These are phyloP conservation scores for Ceratocystis smalleyi DNA, from an alignment of 2,329 filamentous ascomycete species.

Conservation along the genomic window DNA sequence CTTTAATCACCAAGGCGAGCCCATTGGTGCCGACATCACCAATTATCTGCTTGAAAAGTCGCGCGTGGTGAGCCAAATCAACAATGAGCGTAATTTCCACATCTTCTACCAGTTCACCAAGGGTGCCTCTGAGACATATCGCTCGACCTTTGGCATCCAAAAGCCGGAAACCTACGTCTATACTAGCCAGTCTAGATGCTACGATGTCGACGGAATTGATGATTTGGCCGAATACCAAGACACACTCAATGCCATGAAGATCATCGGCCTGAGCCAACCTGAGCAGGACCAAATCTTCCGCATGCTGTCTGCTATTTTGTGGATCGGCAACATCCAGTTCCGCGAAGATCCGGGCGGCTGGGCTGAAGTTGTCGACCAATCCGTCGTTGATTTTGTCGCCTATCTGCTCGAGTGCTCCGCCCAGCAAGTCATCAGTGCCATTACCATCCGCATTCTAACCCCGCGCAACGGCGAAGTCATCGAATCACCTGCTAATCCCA, in stretches of 20 bases:
- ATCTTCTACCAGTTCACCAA: slow-evolving; percentile 99
- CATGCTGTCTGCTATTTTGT: slow-evolving; percentile 79
- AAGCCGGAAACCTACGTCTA: slow-evolving; percentile 86
- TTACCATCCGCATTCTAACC: slow-evolving; percentile 75
- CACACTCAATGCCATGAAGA: slow-evolving; percentile 82
- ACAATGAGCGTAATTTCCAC: slow-evolving; percentile 94
- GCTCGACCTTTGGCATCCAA: slow-evolving; percentile 79
- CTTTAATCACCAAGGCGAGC: slow-evolving; percentile 83
- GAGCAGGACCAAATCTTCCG: slow-evolving; percentile 96
- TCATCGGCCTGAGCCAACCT: slow-evolving; percentile 73
- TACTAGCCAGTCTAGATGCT: slow-evolving; percentile 85
- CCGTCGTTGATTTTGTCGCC: slow-evolving; percentile 84
- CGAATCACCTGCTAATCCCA: slow-evolving; percentile 65
- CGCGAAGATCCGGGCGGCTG: slow-evolving; percentile 78
- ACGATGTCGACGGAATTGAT: slow-evolving; percentile 86
- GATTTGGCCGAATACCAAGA: slow-evolving; percentile 79
- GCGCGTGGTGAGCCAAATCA: slow-evolving; percentile 85
- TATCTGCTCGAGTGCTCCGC: slow-evolving; percentile 83
- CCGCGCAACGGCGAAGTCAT: slow-evolving; percentile 51
- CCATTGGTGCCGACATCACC: slow-evolving; percentile 90
- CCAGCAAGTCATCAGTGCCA: slow-evolving; percentile 63
- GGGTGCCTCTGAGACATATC: slow-evolving; percentile 72
- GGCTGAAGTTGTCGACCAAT: slow-evolving; percentile 72
- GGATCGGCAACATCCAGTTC: slow-evolving; percentile 91
- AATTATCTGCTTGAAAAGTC: slow-evolving; percentile 96